Percentiles rank a stretch among this genome's conserved stretches.
Evolutionary conservation across 805 yeast species (phyloP).

Genomic region (Candida wancherniae): DNA sequence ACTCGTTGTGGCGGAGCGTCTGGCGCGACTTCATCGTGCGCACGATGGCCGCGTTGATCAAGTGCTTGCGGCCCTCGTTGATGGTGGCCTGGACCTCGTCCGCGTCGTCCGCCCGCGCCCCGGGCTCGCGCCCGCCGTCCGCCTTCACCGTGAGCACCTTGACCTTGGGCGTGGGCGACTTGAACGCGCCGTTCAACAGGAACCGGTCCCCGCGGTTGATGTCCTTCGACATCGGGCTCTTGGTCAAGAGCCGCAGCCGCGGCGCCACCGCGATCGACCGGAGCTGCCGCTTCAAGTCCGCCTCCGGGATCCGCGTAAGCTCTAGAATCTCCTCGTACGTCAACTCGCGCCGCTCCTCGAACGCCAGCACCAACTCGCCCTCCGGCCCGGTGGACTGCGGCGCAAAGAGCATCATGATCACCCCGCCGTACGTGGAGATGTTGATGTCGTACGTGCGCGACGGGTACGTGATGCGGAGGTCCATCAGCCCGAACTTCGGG

Average conservation of each 20-base stretch:
- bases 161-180: constrained; percentile 61
- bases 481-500: constrained; percentile 78
- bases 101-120: constrained; percentile 47
- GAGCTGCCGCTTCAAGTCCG: constrained; percentile 70
- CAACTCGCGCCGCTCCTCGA: constrained; percentile 49
- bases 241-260: constrained; percentile 66
- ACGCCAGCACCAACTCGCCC: constrained; percentile 33
- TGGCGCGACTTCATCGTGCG: constrained; percentile 80
- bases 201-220: constrained; percentile 62
- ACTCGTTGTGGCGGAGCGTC: constrained; percentile 54
- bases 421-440: constrained; percentile 76
- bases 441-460: constrained; percentile 70
- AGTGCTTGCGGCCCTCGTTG: constrained; percentile 58
- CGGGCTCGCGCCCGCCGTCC: constrained; percentile 22
- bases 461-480: constrained; percentile 65
- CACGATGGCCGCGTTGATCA: constrained; percentile 81
- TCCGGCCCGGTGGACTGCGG: constrained; percentile 32
- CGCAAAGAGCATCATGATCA: constrained; percentile 67
- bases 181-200: constrained; percentile 61
- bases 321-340: constrained; percentile 59
- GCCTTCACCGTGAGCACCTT: constrained; percentile 65
- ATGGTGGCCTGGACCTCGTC: constrained; percentile 52
- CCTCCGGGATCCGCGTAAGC: constrained; percentile 65
- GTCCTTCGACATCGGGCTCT: constrained; percentile 70
- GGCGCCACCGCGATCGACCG: constrained; percentile 85